These are phyloP conservation scores for Cadophora malorum DNA, from an alignment of 2,329 filamentous ascomycete genomes.

Conservation along the genomic window DNA sequence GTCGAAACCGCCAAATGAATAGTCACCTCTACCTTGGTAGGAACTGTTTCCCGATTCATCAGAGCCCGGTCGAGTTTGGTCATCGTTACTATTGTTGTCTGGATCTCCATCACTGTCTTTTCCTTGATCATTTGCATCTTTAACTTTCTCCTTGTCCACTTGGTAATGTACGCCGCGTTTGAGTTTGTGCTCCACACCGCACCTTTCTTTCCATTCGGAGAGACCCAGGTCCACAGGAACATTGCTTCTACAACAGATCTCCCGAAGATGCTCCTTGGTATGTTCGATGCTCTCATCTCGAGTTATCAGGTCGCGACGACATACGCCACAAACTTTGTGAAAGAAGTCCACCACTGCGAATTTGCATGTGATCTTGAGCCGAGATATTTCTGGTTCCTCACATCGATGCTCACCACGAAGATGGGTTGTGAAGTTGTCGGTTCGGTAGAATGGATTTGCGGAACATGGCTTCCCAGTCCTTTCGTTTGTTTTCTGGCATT, in stretches of 20 bases:
- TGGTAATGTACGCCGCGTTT: conserved; percentile 27
- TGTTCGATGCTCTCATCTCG: conserved; percentile 28
- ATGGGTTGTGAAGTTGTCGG: conserved; percentile 27
- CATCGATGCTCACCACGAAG: conserved; percentile 21
- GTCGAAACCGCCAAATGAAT: not conserved
- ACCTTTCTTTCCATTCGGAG: conserved; percentile 28
- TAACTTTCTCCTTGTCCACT: not conserved
- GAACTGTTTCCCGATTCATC: not conserved
- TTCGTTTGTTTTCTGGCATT: not conserved
- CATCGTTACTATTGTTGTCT: not conserved
- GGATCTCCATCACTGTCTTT: conserved; percentile 3
- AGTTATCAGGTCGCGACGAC: conserved; percentile 15
- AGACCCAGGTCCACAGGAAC: conserved; percentile 22
- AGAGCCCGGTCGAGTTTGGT: not conserved
- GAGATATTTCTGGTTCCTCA: conserved; percentile 10
- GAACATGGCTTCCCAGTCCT: not conserved
- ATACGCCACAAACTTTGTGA: conserved; percentile 28
- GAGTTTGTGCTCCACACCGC: conserved; percentile 21
- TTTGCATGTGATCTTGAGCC: conserved; percentile 24
- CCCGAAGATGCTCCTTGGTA: conserved; percentile 24
- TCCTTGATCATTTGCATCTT: conserved; percentile 5
- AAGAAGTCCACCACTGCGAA: conserved; percentile 22
- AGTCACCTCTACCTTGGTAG: not conserved
- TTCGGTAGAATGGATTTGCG: conserved; percentile 11
- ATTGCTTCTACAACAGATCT: conserved; percentile 4